A percentile compares a stretch with the other conserved stretches of the same genome.
Evolutionary conservation across 495 filamentous ascomycete genomes (phyloP).

Genomic region (Stereocaulon alpinum): DNA sequence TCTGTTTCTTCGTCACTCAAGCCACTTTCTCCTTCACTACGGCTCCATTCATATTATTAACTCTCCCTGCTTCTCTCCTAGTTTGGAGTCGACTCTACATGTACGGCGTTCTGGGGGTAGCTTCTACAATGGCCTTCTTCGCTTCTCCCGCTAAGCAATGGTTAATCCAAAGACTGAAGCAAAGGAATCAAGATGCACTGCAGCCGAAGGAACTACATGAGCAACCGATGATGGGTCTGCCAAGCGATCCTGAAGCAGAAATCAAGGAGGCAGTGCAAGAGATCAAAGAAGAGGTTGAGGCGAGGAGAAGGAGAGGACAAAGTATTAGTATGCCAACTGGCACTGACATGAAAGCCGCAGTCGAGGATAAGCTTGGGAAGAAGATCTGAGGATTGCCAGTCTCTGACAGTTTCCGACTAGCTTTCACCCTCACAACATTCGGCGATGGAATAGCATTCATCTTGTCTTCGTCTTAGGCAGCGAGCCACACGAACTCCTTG

Average conservation of each 20-base stretch:
- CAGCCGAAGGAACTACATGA: conserved; percentile 23
- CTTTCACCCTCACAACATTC: too few species aligned
- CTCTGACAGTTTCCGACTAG: background rate
- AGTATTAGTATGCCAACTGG: conserved; percentile 38
- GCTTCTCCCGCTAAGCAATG: conserved; percentile 60
- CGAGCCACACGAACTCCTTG: background rate
- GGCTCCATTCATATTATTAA: conserved; percentile 73
- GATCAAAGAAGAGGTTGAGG: conserved; percentile 58
- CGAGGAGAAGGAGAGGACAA: conserved; percentile 45
- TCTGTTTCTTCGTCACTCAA: conserved; percentile 73
- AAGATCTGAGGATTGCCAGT: conserved; percentile 15
- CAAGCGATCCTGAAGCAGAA: conserved; percentile 64
- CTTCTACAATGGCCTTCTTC: conserved; percentile 60
- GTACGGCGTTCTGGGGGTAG: conserved; percentile 65
- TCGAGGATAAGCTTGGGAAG: conserved; percentile 38
- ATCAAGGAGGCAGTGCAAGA: conserved; percentile 71
- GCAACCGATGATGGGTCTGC: conserved; percentile 64
- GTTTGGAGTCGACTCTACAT: conserved; percentile 86
- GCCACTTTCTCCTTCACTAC: conserved; percentile 70
- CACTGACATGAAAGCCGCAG: conserved; percentile 35
- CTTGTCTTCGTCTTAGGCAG: background rate
- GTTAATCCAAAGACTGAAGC: conserved; percentile 49
- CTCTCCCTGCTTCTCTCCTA: conserved; percentile 50
- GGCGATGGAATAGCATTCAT: too few species aligned
- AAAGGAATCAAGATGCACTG: conserved; percentile 35